These are phyloP conservation scores for Astrocystis sublimbata DNA, from an alignment of 495 filamentous ascomycete genomes.

Conservation along the genomic window DNA sequence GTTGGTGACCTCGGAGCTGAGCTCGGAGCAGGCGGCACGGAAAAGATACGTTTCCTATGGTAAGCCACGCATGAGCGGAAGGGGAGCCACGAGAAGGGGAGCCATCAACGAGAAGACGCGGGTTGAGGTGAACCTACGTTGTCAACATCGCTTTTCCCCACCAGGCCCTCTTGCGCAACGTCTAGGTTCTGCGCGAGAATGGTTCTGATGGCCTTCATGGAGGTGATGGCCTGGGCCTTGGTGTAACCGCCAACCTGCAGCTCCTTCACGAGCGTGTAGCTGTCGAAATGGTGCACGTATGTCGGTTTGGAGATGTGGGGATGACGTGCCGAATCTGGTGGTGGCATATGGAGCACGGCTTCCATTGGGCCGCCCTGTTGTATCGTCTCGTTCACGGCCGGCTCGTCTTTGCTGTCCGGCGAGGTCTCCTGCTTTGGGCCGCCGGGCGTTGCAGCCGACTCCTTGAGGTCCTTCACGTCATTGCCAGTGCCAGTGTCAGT, in stretches of 20 bases:
- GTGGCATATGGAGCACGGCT: slow-evolving; percentile 61
- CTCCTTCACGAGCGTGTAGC: slow-evolving; percentile 78
- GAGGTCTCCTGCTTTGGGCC: slow-evolving; percentile 23
- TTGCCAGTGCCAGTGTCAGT: no score
- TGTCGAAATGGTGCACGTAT: slow-evolving; percentile 96
- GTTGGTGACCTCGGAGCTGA: slow-evolving; percentile 76
- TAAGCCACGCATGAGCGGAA: not conserved
- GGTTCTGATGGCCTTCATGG: slow-evolving; percentile 85
- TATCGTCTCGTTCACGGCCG: slow-evolving; percentile 24
- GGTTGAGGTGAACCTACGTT: slow-evolving; percentile 48
- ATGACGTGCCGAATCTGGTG: slow-evolving; percentile 43
- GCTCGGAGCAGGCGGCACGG: slow-evolving; percentile 88
- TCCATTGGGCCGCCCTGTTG: slow-evolving; percentile 58
- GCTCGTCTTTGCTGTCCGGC: slow-evolving; percentile 28
- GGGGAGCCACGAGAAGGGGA: not conserved
- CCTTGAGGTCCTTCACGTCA: slow-evolving; percentile 26
- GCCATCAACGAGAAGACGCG: not conserved
- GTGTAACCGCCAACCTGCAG: slow-evolving; percentile 70
- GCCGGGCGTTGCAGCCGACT: slow-evolving; percentile 13
- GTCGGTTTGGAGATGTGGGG: slow-evolving; percentile 67
- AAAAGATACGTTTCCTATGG: slow-evolving; percentile 88
- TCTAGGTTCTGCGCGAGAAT: slow-evolving; percentile 78
- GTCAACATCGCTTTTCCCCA: slow-evolving; percentile 77
- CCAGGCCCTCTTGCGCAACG: slow-evolving; percentile 70
- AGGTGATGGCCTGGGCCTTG: slow-evolving; percentile 65